Evolutionary conservation across 345 rosid species (phyloP), one percentile per base, ranked within the genome.

Genomic region (Eutrema japonicum): DNA sequence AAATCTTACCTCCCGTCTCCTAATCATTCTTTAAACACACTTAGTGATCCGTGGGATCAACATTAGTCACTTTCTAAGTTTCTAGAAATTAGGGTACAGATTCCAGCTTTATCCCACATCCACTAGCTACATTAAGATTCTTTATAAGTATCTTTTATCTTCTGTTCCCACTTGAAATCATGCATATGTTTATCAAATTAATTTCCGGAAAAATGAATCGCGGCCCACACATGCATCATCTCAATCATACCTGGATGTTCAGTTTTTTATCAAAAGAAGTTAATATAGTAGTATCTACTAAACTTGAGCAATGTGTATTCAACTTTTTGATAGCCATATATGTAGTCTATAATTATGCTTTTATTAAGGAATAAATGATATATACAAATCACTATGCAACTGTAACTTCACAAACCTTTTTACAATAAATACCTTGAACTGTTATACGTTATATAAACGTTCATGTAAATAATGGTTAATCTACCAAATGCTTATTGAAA

Each of bases 51-150:
- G n/a, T n/a, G n/a, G n/a, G n/a, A n/a, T n/a, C n/a, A n/a, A n/a
- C n/a, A n/a, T n/a, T n/a, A 0, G 70, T 68, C 74, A 64, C 10
- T 64, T 56, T 56, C 61, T 48, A 70, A 55, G 60, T 45, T 61
- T 75, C 69, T 75, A 36, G 68, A 67, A 57, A 68, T 30, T 69
- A 47, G 9, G 63, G 58, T 53, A 60, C 46, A 79, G 75, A 78
- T 75, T 73, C 82, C 82, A 81, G 84, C 85, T 83, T 81, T 77
- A 81, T 62, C 65, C 80, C 88, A 82, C 86, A 68, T 58, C 75
- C 84, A 79, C 73, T 16, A 16, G 16, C 16, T 61, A 57, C 60
- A 33, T 62, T 47, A 2, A 52, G 74, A 45, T 49, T 36, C 52
- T 62, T 62, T 66, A 1, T 29, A 18, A 61, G 79, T 68, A 76